Base-by-base conservation (phyloP, 345 rosid species). In the Lenwebbia sp. region DNA sequence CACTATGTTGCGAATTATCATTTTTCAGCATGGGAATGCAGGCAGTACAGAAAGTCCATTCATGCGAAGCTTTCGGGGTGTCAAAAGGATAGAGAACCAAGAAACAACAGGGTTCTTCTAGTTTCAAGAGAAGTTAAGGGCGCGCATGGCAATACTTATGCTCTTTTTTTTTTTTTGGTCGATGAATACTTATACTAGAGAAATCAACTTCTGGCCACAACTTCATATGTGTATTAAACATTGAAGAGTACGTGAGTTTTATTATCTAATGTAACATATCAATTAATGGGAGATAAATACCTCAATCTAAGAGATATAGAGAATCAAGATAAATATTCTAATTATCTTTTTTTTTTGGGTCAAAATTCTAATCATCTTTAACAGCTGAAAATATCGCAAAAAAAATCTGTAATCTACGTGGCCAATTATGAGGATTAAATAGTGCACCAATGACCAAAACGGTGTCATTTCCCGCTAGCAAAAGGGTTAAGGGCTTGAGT, bases 361-460 rank as follows among this genome's bases (percentile, higher is more conserved):
- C 47, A 44, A 44, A 44, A 62, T 30, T 62, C 10, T 62, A 62
- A 4, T 65, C 8, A 33, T 33, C 13, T 65, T 33, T 30, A 30
- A 4, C 3, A 33, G 0, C 2, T 0, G 44, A 65, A 65, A 65
- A 8, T 65, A 33, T 33, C 3, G 33, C 37, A 33, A 22, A 65
- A 65, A 65, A 65, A 30, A 65, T 8, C 41, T 30, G 41, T 65
- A 65, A 65, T 11, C 12, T 30, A 15, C 0, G 3, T 30, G 23
- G 1, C 76, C 0, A 0, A 0, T 30, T 7, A 6, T 30, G 10
- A 1, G 0, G 1, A 28, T 40, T 28, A 62, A 62, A 62, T 1
- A 0, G 74, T 7, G 40, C 40, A 28, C 13, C 21, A 60, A n/a
- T 3, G 37, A 60, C 37, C 21, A 52, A 60, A 13, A 60, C 0